phyloP scores from a whole-genome alignment of 805 yeast genomes.

The Candida tammaniensis region DNA sequence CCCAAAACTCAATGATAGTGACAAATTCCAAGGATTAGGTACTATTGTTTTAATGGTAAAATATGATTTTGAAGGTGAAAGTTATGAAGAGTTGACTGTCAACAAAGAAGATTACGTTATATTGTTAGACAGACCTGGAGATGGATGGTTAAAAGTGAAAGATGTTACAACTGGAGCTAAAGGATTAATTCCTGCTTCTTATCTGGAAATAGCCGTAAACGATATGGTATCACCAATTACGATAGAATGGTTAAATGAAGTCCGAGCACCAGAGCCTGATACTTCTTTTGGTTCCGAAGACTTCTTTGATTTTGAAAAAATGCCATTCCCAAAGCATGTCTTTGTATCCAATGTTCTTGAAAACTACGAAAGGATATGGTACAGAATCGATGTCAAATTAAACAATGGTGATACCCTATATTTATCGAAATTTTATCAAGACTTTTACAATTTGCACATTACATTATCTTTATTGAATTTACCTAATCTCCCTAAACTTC shows the following conservation, averaged over 20 bases:
- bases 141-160: conserved; percentile 40
- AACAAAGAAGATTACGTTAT: conserved; percentile 27
- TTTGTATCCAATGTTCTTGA: conserved; percentile 27
- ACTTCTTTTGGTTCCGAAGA: conserved; percentile 7
- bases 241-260: conserved; percentile 28
- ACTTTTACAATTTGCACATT: conserved; percentile 33
- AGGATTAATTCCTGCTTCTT: conserved; percentile 40
- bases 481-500: conserved; percentile 26
- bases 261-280: conserved; percentile 1
- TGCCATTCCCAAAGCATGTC: conserved; percentile 13
- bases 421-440: conserved; percentile 33
- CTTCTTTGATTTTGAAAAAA: conserved; percentile 14
- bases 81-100: conserved; percentile 25
- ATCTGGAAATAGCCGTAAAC: conserved; percentile 38
- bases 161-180: conserved; percentile 18
- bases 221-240: conserved; percentile 32
- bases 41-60: conserved; percentile 26
- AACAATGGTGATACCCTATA: conserved; percentile 18
- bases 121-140: conserved; percentile 33
- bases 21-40: no score
- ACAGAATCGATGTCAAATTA: conserved; percentile 26
- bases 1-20: no score
- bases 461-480: conserved; percentile 11
- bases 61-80: conserved; percentile 30
- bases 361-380: conserved; percentile 27